Conservation (phyloP, 1,139 yeast species). For the Casaregolazyma lundiana region DNA sequence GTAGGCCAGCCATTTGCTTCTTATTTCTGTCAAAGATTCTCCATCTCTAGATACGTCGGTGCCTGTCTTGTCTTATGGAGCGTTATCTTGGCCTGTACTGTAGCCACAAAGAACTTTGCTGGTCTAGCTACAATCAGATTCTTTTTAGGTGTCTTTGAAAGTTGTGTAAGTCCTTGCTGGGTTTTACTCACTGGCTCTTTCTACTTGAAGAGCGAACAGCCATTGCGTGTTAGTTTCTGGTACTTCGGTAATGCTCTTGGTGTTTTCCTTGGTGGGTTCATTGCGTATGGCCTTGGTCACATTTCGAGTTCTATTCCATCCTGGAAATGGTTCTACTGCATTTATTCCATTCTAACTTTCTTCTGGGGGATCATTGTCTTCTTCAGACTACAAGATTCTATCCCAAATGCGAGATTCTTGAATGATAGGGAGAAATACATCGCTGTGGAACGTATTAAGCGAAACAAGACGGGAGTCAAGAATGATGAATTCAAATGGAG, state of each 20-base stretch:
- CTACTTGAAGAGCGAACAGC: constrained; percentile 49
- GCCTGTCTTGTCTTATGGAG: constrained; percentile 13
- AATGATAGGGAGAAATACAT: constrained; percentile 46
- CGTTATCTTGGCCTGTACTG: constrained; percentile 8
- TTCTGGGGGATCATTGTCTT: constrained; percentile 45
- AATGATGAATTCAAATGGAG: constrained; percentile 42
- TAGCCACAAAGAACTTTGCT: constrained; percentile 13
- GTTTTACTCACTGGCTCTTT: constrained; percentile 51
- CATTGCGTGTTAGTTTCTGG: constrained; percentile 35
- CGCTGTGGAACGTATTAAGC: constrained; percentile 48
- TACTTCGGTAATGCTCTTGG: constrained; percentile 24
- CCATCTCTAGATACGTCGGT: constrained; percentile 19
- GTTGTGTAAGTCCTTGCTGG: constrained; percentile 47
- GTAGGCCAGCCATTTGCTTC: constrained; percentile 38
- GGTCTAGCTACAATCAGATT: constrained; percentile 12
- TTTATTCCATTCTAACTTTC: constrained; percentile 29
- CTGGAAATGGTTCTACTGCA: constrained; percentile 53
- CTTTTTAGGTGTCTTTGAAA: constrained; percentile 40
- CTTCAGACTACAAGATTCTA: constrained; percentile 49
- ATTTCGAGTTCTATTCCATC: constrained; percentile 33
- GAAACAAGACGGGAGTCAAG: constrained; percentile 48
- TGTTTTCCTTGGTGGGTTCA: constrained; percentile 33
- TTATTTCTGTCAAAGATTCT: constrained; percentile 30
- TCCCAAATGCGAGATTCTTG: constrained; percentile 52
- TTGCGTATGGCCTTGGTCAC: constrained; percentile 44